Percentiles rank a stretch among this genome's conserved stretches.
Conservation (phyloP, 73 alveolate species). For the Tetrahymena malaccensis region DNA sequence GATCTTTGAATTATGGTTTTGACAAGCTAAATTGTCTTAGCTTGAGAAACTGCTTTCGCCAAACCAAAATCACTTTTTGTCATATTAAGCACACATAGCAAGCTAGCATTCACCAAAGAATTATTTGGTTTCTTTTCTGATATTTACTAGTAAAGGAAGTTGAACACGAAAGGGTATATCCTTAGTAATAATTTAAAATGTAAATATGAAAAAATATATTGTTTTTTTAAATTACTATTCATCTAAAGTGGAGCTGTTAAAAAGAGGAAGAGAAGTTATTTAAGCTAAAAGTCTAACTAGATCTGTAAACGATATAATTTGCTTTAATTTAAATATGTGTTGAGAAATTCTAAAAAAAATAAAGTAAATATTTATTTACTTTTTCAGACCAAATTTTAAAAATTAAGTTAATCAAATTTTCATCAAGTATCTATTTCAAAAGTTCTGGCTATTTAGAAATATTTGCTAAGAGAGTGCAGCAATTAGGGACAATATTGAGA, state of each 20-base stretch:
- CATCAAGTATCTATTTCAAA: slow-evolving; percentile 18
- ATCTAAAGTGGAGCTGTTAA: slow-evolving; percentile 11
- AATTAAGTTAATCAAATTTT: not conserved
- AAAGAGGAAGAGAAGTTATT: slow-evolving; percentile 27
- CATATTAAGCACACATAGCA: slow-evolving; percentile 27
- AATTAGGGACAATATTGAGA: slow-evolving; percentile 8
- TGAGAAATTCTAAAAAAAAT: not conserved
- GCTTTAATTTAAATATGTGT: not conserved
- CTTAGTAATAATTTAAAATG: not conserved
- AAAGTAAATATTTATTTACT: not conserved
- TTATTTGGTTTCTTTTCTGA: slow-evolving; percentile 14
- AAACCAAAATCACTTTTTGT: slow-evolving; percentile 33
- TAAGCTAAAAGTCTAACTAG: slow-evolving; percentile 23
- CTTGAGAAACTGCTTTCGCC: slow-evolving; percentile 14
- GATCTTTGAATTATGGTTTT: slow-evolving; percentile 19
- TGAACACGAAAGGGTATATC: slow-evolving; percentile 18
- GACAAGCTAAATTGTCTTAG: slow-evolving; percentile 15
- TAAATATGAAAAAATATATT: no score
- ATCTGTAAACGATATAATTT: slow-evolving; percentile 26
- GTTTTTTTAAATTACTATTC: slow-evolving; percentile 1
- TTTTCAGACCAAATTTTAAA: slow-evolving; percentile 1
- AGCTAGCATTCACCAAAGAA: slow-evolving; percentile 6
- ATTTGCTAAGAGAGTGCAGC: slow-evolving; percentile 29
- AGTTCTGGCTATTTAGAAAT: slow-evolving; percentile 33
- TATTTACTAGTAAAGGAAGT: slow-evolving; percentile 10